Evolutionary conservation across 345 rosid genomes (phyloP), one percentile per base, ranked within the genome.

Genomic region (Populus tremula): DNA sequence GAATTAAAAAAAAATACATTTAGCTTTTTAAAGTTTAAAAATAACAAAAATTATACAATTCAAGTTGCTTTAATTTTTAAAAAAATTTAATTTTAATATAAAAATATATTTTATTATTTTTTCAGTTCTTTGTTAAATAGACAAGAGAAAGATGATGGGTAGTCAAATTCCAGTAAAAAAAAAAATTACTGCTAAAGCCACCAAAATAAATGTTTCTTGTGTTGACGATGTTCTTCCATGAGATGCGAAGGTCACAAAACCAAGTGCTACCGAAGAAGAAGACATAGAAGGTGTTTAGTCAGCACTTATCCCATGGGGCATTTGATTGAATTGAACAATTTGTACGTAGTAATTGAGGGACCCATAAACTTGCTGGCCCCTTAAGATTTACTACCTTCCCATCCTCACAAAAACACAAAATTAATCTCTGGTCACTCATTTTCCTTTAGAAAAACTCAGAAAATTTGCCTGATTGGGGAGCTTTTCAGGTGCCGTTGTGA

Each of bases 21-120:
- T 33, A 4, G 0, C 4, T 33, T 0, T 3, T 33, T 33, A 33
- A 33, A 33, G 0, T 33, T 33, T 0, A 33, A 33, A 33, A 4
- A 3, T 33, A 33, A 33, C 0, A 33, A 0, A 33, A 33, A 33
- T 33, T 33, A 33, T 33, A 33, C 5, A 0, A 33, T 33, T 33
- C 0, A 33, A 33, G 5, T 3, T 0, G 0, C 0, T 33, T 4
- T 33, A 3, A 4, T 33, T 33, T 33, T 33, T 0, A 0, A 4
- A 0, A 4, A 33, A 33, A 4, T 4, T 4, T 3, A 33, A 33
- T 33, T 33, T 33, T 4, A 33, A 33, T 33, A 33, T 4, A 33
- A 33, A 33, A 31, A 0, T 0, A 33, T 33, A 33, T 33, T 33
- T 33, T 33, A 33, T 33, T 33, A 33, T 33, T 33, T 4, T 33